Base-by-base conservation (phyloP, 352 stramenopile species). In the Phytopythium chamaehyphon region DNA sequence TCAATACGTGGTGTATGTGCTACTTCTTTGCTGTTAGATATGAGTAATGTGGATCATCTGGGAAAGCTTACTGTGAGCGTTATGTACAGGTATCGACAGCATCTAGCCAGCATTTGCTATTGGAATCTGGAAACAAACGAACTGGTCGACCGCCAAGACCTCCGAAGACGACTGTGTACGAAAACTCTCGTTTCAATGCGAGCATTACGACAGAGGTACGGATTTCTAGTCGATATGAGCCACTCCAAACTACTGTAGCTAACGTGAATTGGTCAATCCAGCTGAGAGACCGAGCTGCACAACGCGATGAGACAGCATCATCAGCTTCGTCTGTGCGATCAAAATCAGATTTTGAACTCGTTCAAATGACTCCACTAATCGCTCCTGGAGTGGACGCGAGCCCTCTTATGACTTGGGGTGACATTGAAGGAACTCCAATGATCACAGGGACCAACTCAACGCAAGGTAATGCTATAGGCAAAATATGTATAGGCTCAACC, bases 321-420 rank as follows among this genome's bases (percentile, higher is more conserved):
- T 31, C 44, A 33, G 9, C 28, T 33, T 33, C 28, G 28, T 33
- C 28, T 33, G 28, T 33, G 6, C 43, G 50, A 35, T 47, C 55
- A 24, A 45, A 31, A 24, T 61, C 74, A 6, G 69, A 78, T 1
- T 76, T 69, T 24, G 44, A 66, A 0, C 62, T 94, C 36, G 78
- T 95, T 12, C 64, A 81, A 42, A 92, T 95, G 82, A 95, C 84
- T 12, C 84, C 84, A 10, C 45, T 76, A 24, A 84, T 93, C 51
- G 81, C 69, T 3, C 84, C 84, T 14, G 82, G 78, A 22, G 64
- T 89, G 3, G 69, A 89, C 56, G 76, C 72, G 6, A 92, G 77
- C 54, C 84, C 84, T 22, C 45, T 95, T 12, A 89, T 95, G 73
- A 95, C 84, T 0, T 95, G 84, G 84, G 84, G 84, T 26, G 73